A percentile compares a stretch with the other conserved stretches of the same genome.
Evolutionary conservation across 176 grass and related monocot genomes (phyloP).

Genomic region (Carex littledalei): DNA sequence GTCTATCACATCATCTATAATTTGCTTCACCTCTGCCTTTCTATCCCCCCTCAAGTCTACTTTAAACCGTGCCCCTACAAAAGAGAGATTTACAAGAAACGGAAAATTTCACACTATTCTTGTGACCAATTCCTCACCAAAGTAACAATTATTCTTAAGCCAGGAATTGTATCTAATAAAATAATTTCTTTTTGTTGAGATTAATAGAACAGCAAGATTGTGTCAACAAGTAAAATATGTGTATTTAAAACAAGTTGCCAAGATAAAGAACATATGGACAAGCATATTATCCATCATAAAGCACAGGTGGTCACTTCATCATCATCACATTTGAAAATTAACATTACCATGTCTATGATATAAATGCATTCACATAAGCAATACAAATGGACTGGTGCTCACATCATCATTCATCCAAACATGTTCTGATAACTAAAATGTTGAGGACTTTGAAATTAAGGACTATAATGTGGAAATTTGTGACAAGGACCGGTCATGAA

Average conservation of each 20-base stretch:
- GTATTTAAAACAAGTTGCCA: neutral
- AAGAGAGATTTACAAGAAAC: neutral
- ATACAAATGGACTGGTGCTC: neutral
- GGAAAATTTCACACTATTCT: neutral
- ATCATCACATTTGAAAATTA: neutral
- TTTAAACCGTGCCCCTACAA: constrained; percentile 63
- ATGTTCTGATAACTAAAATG: neutral
- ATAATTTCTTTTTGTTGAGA: neutral
- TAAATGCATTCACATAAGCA: neutral
- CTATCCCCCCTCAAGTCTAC: constrained; percentile 84
- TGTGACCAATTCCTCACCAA: neutral
- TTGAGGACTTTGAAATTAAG: neutral
- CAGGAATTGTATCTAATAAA: neutral
- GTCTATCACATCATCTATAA: constrained; percentile 90
- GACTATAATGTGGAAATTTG: neutral
- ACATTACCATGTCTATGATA: neutral
- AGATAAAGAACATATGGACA: neutral
- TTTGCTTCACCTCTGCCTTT: constrained; percentile 78
- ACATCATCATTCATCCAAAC: neutral
- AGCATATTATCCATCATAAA: neutral
- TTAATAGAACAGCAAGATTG: neutral
- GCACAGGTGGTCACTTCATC: neutral
- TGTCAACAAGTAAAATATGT: neutral
- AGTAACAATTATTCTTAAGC: neutral
- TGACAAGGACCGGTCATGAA: neutral